A percentile compares a stretch with the other conserved stretches of the same genome.
phyloP scores from a whole-genome alignment of 2,329 filamentous ascomycete genomes.

The Claviceps monticola region DNA sequence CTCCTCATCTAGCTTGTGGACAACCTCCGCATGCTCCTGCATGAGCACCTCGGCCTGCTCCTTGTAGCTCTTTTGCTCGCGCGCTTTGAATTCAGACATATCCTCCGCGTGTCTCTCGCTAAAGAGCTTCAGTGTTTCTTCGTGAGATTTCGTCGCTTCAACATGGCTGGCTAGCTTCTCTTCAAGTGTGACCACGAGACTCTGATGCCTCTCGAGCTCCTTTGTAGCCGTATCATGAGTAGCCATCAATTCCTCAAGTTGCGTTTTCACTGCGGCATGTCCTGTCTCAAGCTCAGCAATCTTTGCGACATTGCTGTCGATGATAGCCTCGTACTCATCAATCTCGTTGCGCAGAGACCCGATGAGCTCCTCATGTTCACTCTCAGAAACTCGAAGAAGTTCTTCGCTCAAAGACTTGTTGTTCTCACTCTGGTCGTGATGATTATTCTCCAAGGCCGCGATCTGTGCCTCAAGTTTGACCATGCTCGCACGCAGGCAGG shows the following conservation, averaged over 20 bases:
- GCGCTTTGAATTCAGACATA: conserved; percentile 32
- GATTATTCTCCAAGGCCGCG: conserved; percentile 28
- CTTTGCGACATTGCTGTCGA: conserved; percentile 53
- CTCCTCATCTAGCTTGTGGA: conserved; percentile 44
- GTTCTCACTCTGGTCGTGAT: conserved; percentile 27
- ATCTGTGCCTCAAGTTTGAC: conserved; percentile 53
- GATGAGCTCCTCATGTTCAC: conserved; percentile 46
- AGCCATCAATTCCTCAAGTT: conserved; percentile 53
- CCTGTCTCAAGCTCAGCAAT: conserved; percentile 63
- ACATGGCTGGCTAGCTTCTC: conserved; percentile 47
- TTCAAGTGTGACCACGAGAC: conserved; percentile 39
- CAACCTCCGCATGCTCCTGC: conserved; percentile 43
- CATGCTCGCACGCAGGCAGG: conserved; percentile 58
- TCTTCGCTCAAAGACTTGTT: conserved; percentile 27
- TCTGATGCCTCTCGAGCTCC: conserved; percentile 31
- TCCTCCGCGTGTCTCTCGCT: conserved; percentile 36
- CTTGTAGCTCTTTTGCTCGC: conserved; percentile 42
- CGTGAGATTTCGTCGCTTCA: conserved; percentile 38
- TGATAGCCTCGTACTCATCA: conserved; percentile 64
- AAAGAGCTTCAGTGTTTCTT: conserved; percentile 36
- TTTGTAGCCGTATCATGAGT: conserved; percentile 38
- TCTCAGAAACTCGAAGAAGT: conserved; percentile 30
- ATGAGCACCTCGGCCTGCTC: conserved; percentile 44
- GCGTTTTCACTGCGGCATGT: conserved; percentile 49
- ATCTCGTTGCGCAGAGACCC: conserved; percentile 57